Base-by-base conservation (phyloP, 2,329 filamentous ascomycete genomes). In the Acarospora socialis region DNA sequence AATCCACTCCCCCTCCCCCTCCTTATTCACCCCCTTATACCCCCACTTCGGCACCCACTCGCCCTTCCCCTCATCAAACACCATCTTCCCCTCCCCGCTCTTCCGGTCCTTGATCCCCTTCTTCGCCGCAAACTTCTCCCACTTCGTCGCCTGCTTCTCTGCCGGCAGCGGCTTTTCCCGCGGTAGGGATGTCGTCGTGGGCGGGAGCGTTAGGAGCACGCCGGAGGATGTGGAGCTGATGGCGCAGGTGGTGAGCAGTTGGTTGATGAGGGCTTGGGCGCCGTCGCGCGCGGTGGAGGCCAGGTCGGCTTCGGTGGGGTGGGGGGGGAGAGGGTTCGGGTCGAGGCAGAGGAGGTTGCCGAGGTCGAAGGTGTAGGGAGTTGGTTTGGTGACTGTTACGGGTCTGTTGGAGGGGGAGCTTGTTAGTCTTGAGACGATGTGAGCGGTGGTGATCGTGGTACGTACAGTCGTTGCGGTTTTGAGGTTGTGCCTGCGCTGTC, bases 1-100 rank as follows among this genome's bases (percentile, higher is more conserved):
- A 45, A 94, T 63, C 81, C 86, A 92, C 49, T 92, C 77, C 42
- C 73, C 66, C 57, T 92, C 77, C 13, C 72, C 78, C 39, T 76
- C 74, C 65, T 90, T 87, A 57, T 90, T 90, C 55, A 81, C 76
- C 39, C 79, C 86, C 62, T 87, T 80, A 63, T 90, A 93, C 1
- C 90, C 90, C 83, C 87, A 98, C 58, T 84, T 86, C 41, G 81
- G 78, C 52, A 83, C 80, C 83, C 84, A 95, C 54, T 90, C 81
- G 43, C 81, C 80, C 19, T 65, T 80, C 37, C 68, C 73, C 57
- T 92, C 81, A 56, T 95, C 83, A 55, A 77, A 95, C 35, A 78
- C 73, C 47, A 86, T 61, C 61, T 93, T 79, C 55, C 73, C 68
- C 68, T 58, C 66, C 52, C 90, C 83, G 44, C 79, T 73, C 44